These are phyloP conservation scores for Penicillium diatomitis DNA, from an alignment of 495 filamentous ascomycete genomes.

Conservation along the genomic window DNA sequence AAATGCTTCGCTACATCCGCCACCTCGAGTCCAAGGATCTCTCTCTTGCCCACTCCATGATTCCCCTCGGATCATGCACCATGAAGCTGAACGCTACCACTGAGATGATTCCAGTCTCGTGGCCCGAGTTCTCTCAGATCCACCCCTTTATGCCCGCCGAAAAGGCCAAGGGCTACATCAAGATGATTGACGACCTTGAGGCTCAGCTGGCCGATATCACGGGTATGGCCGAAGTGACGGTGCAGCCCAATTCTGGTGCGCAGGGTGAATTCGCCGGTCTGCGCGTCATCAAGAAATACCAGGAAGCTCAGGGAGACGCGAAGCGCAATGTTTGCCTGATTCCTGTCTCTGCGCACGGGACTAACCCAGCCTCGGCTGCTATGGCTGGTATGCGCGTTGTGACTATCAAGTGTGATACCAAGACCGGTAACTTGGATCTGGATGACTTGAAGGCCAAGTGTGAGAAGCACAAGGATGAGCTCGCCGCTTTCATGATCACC, in stretches of 20 bases:
- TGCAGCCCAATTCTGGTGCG: conserved; percentile 95
- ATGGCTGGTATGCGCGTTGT: conserved; percentile 98
- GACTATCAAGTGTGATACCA: conserved; percentile 81
- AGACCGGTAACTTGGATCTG: conserved; percentile 85
- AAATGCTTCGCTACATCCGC: conserved; percentile 89
- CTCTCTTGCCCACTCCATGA: conserved; percentile 96
- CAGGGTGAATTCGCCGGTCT: conserved; percentile 95
- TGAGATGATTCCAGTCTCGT: conserved; percentile 86
- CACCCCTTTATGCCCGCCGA: conserved; percentile 70
- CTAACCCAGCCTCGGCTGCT: conserved; percentile 91
- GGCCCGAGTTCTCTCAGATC: conserved; percentile 74
- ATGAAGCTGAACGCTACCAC: conserved; percentile 98
- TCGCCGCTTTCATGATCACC: conserved; percentile 96
- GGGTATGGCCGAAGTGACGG: conserved; percentile 78
- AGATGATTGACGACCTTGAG: conserved; percentile 63
- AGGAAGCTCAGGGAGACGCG: conserved; percentile 51
- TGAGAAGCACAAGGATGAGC: conserved; percentile 72
- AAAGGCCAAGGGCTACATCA: conserved; percentile 58
- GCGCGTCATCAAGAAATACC: conserved; percentile 84
- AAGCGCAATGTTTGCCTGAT: conserved; percentile 93
- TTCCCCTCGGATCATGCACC: conserved; percentile 96
- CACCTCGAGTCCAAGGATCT: conserved; percentile 94
- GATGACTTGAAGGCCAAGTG: conserved; percentile 80
- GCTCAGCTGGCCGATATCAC: conserved; percentile 77
- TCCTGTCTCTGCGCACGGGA: conserved; percentile 93